These are phyloP conservation scores for Speleostelium caveatum DNA, from an alignment of 78 protist species.

Conservation along the genomic window DNA sequence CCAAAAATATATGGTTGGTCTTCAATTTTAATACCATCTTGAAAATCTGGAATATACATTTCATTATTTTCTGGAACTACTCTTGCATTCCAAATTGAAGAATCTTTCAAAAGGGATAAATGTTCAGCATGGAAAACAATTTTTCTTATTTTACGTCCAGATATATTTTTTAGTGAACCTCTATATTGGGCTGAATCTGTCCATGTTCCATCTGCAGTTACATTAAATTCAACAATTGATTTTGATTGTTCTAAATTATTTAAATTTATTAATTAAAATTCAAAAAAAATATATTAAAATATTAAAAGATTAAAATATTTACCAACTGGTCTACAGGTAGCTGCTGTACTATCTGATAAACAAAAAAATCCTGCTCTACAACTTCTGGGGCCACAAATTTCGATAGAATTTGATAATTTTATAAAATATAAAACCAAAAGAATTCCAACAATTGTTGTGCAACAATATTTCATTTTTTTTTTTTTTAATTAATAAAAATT, in stretches of 20 bases:
- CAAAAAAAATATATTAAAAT: neutral
- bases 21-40: constrained; percentile 27
- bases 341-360: constrained; percentile 28
- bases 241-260: constrained; percentile 20
- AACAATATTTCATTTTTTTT: too few relatives aligned
- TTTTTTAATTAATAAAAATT: too few relatives aligned
- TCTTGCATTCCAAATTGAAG: constrained; percentile 65
- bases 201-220: constrained; percentile 63
- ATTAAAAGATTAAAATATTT: neutral
- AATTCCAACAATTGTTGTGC: neutral
- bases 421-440: neutral
- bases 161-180: constrained; percentile 52
- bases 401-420: neutral
- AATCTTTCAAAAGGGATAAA: constrained; percentile 25
- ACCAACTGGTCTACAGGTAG: constrained; percentile 63
- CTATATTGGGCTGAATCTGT: constrained; percentile 53
- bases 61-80: constrained; percentile 10
- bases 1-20: constrained; percentile 48
- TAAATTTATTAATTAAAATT: neutral
- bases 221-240: constrained; percentile 23
- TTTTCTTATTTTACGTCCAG: constrained; percentile 29
- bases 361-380: constrained; percentile 37
- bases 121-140: constrained; percentile 33
- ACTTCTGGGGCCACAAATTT: constrained; percentile 76
- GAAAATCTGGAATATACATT: constrained; percentile 37